Evolutionary conservation across 2,329 filamentous ascomycete species (phyloP).

Genomic region (Diplodia mutila): DNA sequence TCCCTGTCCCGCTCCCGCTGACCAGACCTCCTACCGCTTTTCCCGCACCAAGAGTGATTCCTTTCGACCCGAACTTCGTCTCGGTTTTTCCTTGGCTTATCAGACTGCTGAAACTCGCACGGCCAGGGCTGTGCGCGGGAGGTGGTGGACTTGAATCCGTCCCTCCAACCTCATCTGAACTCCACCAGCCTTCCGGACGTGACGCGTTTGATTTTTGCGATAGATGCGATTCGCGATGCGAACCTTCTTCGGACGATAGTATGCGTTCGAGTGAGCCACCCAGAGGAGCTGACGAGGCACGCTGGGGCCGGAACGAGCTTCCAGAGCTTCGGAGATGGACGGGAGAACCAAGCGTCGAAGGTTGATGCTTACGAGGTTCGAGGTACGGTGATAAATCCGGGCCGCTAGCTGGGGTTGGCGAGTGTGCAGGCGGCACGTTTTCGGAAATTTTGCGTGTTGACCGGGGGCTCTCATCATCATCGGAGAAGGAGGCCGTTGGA

Average conservation of each 20-base stretch:
- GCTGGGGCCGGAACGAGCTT: not conserved
- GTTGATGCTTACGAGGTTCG: conserved; percentile 11
- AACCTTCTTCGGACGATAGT: conserved; percentile 16
- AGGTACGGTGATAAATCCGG: not conserved
- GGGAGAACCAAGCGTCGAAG: conserved; percentile 15
- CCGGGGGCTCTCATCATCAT: conserved; percentile 21
- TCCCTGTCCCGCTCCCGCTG: conserved; percentile 27
- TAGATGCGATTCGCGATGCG: conserved; percentile 2
- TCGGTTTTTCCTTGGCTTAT: conserved; percentile 32
- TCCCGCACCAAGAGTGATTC: conserved; percentile 39
- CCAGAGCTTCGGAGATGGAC: conserved; percentile 3
- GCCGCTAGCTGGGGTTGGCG: not conserved
- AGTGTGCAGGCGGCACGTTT: conserved; percentile 12
- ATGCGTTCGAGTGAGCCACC: conserved; percentile 7
- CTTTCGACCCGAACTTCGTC: conserved; percentile 37
- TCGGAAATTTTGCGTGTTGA: conserved; percentile 25
- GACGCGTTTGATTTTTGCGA: conserved; percentile 34
- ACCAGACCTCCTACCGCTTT: conserved; percentile 39
- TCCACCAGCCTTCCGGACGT: conserved; percentile 46
- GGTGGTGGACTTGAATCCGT: conserved; percentile 29
- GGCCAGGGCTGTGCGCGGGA: conserved; percentile 28
- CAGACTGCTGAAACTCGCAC: conserved; percentile 21
- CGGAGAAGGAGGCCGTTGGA: conserved; percentile 13
- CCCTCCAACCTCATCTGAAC: conserved; percentile 42
- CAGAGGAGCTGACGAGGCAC: not conserved